Evolutionary conservation across 352 stramenopile genomes (phyloP).

Genomic region (Phytophthora hibernalis): DNA sequence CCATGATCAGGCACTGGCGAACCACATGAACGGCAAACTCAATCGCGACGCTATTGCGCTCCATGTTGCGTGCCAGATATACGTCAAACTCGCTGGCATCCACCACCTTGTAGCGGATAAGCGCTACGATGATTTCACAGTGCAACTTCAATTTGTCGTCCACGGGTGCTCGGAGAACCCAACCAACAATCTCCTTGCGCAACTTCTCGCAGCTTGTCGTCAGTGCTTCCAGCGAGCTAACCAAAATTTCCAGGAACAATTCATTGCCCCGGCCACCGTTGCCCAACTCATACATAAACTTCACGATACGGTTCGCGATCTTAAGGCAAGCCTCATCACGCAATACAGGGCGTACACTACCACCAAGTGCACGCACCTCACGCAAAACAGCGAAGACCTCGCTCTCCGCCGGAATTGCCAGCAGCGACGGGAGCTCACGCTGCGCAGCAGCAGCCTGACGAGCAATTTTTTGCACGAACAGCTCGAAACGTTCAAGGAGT

Average conservation of each 20-base stretch:
- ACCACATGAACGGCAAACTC: conserved; percentile 98
- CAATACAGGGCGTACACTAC: conserved; percentile 75
- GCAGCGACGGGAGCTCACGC: conserved; percentile 77
- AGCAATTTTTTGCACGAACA: conserved; percentile 89
- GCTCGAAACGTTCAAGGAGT: conserved; percentile 87
- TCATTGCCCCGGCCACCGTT: conserved; percentile 89
- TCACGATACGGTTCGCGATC: conserved; percentile 97
- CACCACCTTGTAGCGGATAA: conserved; percentile 95
- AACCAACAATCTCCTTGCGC: conserved; percentile 94
- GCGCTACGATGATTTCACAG: conserved; percentile 94
- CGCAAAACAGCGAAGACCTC: conserved; percentile 86
- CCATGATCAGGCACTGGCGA: conserved; percentile 90
- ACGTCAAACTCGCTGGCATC: conserved; percentile 94
- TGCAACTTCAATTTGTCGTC: conserved; percentile 96
- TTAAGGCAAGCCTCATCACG: conserved; percentile 94
- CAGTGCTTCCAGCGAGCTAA: conserved; percentile 94
- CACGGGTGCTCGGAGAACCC: conserved; percentile 94
- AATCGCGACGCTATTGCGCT: conserved; percentile 95
- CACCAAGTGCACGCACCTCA: conserved; percentile 78
- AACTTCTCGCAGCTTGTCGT: conserved; percentile 93
- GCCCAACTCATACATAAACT: conserved; percentile 96
- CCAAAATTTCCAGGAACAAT: conserved; percentile 95
- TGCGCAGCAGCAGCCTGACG: conserved; percentile 76
- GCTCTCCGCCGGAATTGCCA: conserved; percentile 77
- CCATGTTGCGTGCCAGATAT: conserved; percentile 95